Conservation (phyloP, 305 asterid species). For the Fraxinus floribunda region DNA sequence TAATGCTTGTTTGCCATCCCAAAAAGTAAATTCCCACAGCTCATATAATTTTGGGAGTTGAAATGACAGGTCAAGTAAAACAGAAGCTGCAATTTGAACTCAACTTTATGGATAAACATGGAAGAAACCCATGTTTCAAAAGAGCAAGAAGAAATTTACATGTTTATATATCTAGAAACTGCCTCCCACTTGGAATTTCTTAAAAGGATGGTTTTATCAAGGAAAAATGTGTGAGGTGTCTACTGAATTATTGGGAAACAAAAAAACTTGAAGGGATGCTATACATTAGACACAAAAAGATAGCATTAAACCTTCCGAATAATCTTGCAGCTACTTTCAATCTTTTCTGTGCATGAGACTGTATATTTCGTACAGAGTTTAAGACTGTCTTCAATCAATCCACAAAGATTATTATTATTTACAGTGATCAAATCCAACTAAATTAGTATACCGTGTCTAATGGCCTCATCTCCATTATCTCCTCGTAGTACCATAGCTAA, state of each 20-base stretch:
- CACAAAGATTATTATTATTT: not conserved
- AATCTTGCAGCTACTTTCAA: conserved; percentile 5
- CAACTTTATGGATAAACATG: not conserved
- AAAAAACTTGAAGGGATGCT: not conserved
- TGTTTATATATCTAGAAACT: not conserved
- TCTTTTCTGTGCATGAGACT: not conserved
- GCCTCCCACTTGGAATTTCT: not conserved
- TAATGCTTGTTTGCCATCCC: conserved; percentile 10
- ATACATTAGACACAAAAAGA: conserved; percentile 5
- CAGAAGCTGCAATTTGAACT: not conserved
- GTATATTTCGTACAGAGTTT: not conserved
- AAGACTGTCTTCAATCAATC: not conserved
- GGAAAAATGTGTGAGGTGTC: conserved; percentile 3
- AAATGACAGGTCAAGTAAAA: not conserved
- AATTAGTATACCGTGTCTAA: not conserved
- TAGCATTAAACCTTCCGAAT: conserved; percentile 13
- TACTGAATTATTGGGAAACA: not conserved
- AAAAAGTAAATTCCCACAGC: conserved; percentile 12
- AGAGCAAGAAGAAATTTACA: conserved; percentile 16
- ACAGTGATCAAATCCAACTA: conserved; percentile 9
- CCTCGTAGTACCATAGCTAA: not conserved
- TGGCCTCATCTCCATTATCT: not conserved
- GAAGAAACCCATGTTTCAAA: not conserved
- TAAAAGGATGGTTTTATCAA: conserved; percentile 5
- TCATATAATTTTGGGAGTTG: not conserved